These are phyloP conservation scores for Tremella mesenterica DNA, from an alignment of 768 basidiomycete species.

Conservation along the genomic window DNA sequence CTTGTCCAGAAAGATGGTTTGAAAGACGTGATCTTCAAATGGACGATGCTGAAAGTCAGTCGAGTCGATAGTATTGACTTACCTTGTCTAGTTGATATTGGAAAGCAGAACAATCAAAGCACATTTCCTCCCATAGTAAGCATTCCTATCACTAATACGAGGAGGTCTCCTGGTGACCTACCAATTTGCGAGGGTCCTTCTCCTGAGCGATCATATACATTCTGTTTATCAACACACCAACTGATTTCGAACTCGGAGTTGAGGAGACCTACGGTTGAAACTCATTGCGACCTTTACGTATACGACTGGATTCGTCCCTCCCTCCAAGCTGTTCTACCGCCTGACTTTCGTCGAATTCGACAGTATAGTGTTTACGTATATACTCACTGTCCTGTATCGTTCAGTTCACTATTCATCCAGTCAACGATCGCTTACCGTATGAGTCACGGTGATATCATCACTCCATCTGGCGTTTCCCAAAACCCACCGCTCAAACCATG, in stretches of 20 bases:
- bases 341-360: slow-evolving; percentile 38
- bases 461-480: slow-evolving; percentile 50
- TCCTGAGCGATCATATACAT: slow-evolving; percentile 48
- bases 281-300: slow-evolving; percentile 36
- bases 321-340: slow-evolving; percentile 40
- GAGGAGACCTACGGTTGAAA: slow-evolving; percentile 43
- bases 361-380: slow-evolving; percentile 45
- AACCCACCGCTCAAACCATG: slow-evolving; percentile 46
- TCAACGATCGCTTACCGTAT: slow-evolving; percentile 37
- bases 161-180: no score
- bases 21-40: slow-evolving; percentile 46
- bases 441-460: slow-evolving; percentile 50
- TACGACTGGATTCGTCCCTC: slow-evolving; percentile 42
- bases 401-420: not conserved
- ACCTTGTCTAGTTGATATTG: slow-evolving; percentile 43
- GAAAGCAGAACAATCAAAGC: slow-evolving; percentile 41
- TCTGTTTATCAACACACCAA: slow-evolving; percentile 10
- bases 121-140: slow-evolving; percentile 43
- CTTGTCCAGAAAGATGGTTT: slow-evolving; percentile 48
- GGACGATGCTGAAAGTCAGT: no score
- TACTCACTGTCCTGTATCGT: slow-evolving; percentile 42
- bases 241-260: not conserved
- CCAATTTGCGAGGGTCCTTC: slow-evolving; percentile 39
- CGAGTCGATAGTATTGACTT: no score
- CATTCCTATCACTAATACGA: no score